A percentile compares a stretch with the other conserved stretches of the same genome.
Evolutionary conservation across 2,329 filamentous ascomycete species (phyloP).

Genomic region (Curvularia sp.): DNA sequence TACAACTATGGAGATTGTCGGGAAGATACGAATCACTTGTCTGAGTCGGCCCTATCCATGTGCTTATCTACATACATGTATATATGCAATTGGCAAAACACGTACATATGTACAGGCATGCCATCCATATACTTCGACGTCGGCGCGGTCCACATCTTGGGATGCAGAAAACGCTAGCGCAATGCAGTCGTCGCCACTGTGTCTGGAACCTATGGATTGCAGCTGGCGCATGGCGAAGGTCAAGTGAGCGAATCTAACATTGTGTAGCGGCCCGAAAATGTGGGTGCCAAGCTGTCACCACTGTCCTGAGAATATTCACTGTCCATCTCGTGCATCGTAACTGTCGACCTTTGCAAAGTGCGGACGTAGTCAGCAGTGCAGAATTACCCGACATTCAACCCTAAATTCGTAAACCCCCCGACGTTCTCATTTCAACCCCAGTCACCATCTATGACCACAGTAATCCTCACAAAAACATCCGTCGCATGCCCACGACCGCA

Average conservation of each 20-base stretch:
- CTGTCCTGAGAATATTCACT: neutral
- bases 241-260: neutral
- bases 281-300: constrained; percentile 6
- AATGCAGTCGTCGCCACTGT: neutral
- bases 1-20: neutral
- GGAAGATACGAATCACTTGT: neutral
- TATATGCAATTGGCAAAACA: too few species aligned
- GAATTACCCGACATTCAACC: neutral
- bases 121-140: neutral
- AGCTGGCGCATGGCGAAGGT: neutral
- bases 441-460: too few species aligned
- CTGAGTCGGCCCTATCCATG: neutral
- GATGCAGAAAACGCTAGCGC: neutral
- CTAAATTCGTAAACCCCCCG: neutral
- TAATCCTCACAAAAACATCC: neutral
- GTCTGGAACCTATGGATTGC: neutral
- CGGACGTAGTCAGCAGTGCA: neutral
- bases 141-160: neutral
- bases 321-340: neutral
- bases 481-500: neutral
- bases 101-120: neutral
- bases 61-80: neutral
- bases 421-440: neutral
- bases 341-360: neutral
- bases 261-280: neutral